phyloP scores from a whole-genome alignment of 2,329 filamentous ascomycete species.

The Trichoderma atrobrunneum region DNA sequence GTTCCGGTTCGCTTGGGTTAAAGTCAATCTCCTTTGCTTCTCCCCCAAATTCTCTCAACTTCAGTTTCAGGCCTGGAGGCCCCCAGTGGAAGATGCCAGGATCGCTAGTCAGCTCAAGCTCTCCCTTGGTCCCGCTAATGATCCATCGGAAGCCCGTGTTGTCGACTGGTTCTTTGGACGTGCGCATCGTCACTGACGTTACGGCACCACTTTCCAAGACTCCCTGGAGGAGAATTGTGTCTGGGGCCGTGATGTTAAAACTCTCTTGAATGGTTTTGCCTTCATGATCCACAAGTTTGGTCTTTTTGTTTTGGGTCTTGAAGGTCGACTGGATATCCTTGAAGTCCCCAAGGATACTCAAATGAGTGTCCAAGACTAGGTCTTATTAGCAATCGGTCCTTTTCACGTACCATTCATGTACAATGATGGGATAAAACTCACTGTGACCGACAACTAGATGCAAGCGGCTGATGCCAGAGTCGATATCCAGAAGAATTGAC shows the following conservation, averaged over 20 bases:
- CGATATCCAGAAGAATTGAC: neutral
- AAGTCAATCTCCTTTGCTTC: constrained; percentile 11
- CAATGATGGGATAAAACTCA: neutral
- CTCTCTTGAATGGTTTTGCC: neutral
- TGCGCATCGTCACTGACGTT: neutral
- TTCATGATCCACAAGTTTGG: neutral
- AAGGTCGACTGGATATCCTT: neutral
- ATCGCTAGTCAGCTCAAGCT: neutral
- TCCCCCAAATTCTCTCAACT: neutral
- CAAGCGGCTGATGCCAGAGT: constrained; percentile 9
- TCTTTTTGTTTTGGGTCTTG: neutral
- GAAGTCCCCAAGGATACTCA: neutral
- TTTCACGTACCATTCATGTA: neutral
- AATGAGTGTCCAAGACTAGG: neutral
- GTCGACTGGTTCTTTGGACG: neutral
- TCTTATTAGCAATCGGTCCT: neutral
- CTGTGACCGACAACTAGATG: neutral
- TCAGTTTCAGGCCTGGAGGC: neutral
- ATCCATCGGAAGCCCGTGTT: constrained; percentile 5
- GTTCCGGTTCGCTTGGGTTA: neutral
- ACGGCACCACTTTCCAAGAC: constrained; percentile 1
- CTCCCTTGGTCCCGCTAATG: constrained; percentile 2
- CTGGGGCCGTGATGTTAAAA: neutral
- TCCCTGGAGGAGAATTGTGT: constrained; percentile 1
- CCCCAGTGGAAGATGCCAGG: constrained; percentile 10